Percentiles rank a stretch among this genome's conserved stretches.
phyloP scores from a whole-genome alignment of 2,329 filamentous ascomycete genomes.

The Pyrenophora teres region DNA sequence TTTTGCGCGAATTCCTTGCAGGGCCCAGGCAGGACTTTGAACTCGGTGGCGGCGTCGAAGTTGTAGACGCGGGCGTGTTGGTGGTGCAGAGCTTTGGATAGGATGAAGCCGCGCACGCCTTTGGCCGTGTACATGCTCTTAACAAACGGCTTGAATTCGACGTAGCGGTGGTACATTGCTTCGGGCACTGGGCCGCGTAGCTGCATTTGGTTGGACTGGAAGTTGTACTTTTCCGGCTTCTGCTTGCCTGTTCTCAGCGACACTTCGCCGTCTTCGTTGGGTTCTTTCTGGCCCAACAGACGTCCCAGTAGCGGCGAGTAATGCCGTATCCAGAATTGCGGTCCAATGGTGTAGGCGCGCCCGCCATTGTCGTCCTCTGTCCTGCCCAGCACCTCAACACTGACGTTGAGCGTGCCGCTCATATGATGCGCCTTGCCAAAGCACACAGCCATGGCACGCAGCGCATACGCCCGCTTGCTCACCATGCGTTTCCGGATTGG shows the following conservation, averaged over 20 bases:
- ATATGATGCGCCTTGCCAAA: conserved; percentile 67
- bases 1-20: conserved; percentile 73
- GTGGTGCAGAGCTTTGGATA: conserved; percentile 86
- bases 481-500: conserved; percentile 81
- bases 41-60: conserved; percentile 76
- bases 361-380: conserved; percentile 69
- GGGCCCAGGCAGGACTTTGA: conserved; percentile 69
- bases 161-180: conserved; percentile 85
- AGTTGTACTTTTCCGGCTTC: conserved; percentile 76
- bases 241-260: conserved; percentile 49
- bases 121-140: conserved; percentile 82
- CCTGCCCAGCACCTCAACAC: conserved; percentile 75
- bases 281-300: conserved; percentile 68
- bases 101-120: conserved; percentile 76
- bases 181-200: conserved; percentile 80
- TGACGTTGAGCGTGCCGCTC: conserved; percentile 72
- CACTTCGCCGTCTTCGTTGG: conserved; percentile 45
- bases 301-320: conserved; percentile 88
- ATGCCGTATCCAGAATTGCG: conserved; percentile 78
- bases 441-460: conserved; percentile 70
- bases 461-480: conserved; percentile 82
- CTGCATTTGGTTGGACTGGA: conserved; percentile 92
- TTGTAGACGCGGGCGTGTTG: conserved; percentile 91
- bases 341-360: conserved; percentile 78
- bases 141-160: conserved; percentile 90